phyloP scores from a whole-genome alignment of 2,329 filamentous ascomycete genomes.

The Colletotrichum endophyticum region DNA sequence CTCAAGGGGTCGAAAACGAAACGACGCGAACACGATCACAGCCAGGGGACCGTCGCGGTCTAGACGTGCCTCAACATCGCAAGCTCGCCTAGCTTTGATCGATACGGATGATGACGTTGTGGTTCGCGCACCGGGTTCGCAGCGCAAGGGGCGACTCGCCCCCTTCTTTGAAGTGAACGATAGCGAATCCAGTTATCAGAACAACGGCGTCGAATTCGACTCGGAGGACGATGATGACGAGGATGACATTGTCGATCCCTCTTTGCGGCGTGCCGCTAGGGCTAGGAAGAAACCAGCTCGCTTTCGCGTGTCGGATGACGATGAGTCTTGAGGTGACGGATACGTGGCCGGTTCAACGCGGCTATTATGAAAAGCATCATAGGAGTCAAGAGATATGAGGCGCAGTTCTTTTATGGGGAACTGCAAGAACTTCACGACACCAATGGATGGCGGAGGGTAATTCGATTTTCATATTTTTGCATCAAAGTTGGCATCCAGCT shows the following conservation, averaged over 20 bases:
- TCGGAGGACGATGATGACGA: conserved; percentile 13
- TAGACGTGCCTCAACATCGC: not conserved
- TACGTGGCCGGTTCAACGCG: not conserved
- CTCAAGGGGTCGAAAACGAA: not conserved
- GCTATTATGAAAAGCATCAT: not conserved
- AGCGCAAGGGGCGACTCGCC: not conserved
- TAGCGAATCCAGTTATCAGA: conserved; percentile 11
- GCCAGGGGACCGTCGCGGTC: not conserved
- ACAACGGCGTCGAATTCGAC: not conserved
- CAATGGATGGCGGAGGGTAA: not conserved
- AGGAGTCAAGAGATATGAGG: not conserved
- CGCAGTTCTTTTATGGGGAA: not conserved
- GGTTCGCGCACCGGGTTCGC: not conserved
- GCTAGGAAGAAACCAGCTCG: conserved; percentile 12
- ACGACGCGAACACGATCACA: not conserved
- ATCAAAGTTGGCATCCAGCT: not conserved
- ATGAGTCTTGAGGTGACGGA: not conserved
- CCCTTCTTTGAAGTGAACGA: conserved; percentile 2
- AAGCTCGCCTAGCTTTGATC: not conserved
- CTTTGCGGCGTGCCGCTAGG: conserved; percentile 1
- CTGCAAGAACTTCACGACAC: not conserved
- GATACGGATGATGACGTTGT: not conserved
- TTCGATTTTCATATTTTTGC: not conserved
- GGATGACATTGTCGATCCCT: not conserved
- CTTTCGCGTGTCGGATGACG: conserved; percentile 3